Conservation (phyloP, 192 early-diverging fungal species). For the Phycomyces nitens region DNA sequence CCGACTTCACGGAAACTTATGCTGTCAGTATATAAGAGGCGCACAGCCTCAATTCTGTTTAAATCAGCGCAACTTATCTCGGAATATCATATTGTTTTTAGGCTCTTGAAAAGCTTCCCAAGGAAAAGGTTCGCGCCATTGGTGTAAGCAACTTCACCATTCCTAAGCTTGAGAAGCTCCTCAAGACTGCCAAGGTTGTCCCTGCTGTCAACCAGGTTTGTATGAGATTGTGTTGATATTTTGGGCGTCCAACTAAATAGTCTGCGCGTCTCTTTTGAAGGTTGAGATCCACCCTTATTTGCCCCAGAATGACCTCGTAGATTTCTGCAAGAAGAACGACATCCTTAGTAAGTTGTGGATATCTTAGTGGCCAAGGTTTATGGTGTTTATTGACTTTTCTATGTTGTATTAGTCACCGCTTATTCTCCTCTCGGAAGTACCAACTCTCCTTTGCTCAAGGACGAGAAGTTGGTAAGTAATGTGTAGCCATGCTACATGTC, state of each 20-base stretch:
- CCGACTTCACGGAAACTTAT: conserved; percentile 51
- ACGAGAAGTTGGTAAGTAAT: conserved; percentile 21
- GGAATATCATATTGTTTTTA: neutral
- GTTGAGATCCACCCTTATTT: conserved; percentile 65
- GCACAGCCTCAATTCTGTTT: neutral
- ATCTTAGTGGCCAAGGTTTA: neutral
- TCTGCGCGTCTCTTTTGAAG: conserved; percentile 44
- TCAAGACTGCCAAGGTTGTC: conserved; percentile 14
- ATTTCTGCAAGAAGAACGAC: conserved; percentile 49
- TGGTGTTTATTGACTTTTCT: neutral
- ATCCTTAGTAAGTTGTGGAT: conserved; percentile 57
- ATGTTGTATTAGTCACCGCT: conserved; percentile 51
- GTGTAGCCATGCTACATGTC: neutral
- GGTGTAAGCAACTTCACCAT: conserved; percentile 61
- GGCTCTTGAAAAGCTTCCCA: conserved; percentile 30
- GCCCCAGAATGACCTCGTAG: conserved; percentile 50
- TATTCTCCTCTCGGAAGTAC: conserved; percentile 76
- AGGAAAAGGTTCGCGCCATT: conserved; percentile 47
- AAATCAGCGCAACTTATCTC: neutral
- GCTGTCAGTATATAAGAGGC: conserved; percentile 17
- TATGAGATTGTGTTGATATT: too few relatives aligned
- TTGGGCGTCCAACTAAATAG: too few relatives aligned
- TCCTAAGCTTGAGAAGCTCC: conserved; percentile 26
- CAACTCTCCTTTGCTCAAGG: conserved; percentile 22
- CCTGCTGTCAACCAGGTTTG: conserved; percentile 54